These are phyloP conservation scores for Guyanaporus albipodus DNA, from an alignment of 768 basidiomycete species.

Conservation along the genomic window DNA sequence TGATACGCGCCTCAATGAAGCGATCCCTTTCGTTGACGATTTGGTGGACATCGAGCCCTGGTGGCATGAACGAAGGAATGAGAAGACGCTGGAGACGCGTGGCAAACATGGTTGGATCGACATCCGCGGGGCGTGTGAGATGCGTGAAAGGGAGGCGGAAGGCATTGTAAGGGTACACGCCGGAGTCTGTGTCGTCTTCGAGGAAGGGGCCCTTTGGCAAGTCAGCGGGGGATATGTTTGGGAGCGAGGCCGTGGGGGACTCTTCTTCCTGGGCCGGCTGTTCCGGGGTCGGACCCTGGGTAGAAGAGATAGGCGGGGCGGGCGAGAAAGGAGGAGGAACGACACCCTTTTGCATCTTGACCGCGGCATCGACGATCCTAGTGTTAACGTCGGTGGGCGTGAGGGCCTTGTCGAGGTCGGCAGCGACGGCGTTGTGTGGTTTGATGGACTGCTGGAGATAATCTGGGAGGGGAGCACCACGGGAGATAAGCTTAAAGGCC, in stretches of 20 bases:
- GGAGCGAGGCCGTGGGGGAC: conserved; percentile 26
- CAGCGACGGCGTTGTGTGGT: conserved; percentile 54
- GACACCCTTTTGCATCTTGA: conserved; percentile 63
- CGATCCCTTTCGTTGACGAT: conserved; percentile 89
- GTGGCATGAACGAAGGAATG: conserved; percentile 86
- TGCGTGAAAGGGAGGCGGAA: conserved; percentile 81
- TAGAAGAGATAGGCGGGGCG: conserved; percentile 23
- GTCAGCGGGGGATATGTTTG: conserved; percentile 50
- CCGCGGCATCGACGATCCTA: conserved; percentile 68
- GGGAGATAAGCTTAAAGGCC: conserved; percentile 70
- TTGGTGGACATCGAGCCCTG: conserved; percentile 88
- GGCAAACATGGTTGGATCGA: conserved; percentile 58
- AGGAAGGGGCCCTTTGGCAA: conserved; percentile 71
- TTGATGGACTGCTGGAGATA: conserved; percentile 66
- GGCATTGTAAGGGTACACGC: conserved; percentile 90
- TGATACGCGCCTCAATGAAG: conserved; percentile 84
- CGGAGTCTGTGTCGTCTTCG: conserved; percentile 75
- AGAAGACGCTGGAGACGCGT: conserved; percentile 77
- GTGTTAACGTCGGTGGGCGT: conserved; percentile 56
- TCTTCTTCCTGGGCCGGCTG: conserved; percentile 54
- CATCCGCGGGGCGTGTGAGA: conserved; percentile 60
- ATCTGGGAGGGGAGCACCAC: conserved; percentile 65
- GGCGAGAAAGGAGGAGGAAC: conserved; percentile 23
- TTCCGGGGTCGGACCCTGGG: conserved; percentile 27
- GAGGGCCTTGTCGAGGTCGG: conserved; percentile 63